A percentile compares a stretch with the other conserved stretches of the same genome.
Evolutionary conservation across 805 yeast genomes (phyloP).

Genomic region (Yamadazyma tumulicola): DNA sequence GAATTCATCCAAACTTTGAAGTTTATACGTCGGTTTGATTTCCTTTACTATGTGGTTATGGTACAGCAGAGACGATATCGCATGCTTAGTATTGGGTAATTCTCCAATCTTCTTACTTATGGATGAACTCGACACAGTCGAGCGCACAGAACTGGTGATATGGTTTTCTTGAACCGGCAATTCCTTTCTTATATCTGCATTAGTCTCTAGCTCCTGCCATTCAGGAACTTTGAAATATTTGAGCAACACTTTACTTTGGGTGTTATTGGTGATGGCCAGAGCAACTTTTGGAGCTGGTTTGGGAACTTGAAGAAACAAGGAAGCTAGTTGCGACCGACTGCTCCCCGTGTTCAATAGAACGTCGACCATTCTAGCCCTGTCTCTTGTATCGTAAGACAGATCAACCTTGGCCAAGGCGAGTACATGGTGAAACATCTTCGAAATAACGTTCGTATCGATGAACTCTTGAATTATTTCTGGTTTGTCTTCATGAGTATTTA

Average conservation of each 20-base stretch:
- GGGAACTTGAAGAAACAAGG: constrained; percentile 71
- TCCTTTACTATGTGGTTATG: constrained; percentile 8
- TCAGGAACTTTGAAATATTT: constrained; percentile 29
- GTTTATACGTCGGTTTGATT: constrained; percentile 37
- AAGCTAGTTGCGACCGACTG: constrained; percentile 54
- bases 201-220: constrained; percentile 42
- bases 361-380: constrained; percentile 72
- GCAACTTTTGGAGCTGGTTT: constrained; percentile 58
- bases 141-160: constrained; percentile 12
- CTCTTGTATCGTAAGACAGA: constrained; percentile 71
- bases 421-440: constrained; percentile 57
- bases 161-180: constrained; percentile 15
- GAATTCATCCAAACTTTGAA: constrained; percentile 86
- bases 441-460: constrained; percentile 17
- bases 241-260: constrained; percentile 10
- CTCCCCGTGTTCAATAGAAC: constrained; percentile 50
- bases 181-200: constrained; percentile 28
- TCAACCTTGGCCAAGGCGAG: constrained; percentile 72
- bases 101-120: constrained; percentile 14
- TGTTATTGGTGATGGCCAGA: constrained; percentile 4
- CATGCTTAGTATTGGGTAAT: constrained; percentile 20
- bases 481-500: constrained; percentile 14
- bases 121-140: constrained; percentile 15
- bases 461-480: constrained; percentile 23
- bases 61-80: constrained; percentile 21